Base-by-base conservation (phyloP, 768 basidiomycete genomes). In the Obba rivulosa region DNA sequence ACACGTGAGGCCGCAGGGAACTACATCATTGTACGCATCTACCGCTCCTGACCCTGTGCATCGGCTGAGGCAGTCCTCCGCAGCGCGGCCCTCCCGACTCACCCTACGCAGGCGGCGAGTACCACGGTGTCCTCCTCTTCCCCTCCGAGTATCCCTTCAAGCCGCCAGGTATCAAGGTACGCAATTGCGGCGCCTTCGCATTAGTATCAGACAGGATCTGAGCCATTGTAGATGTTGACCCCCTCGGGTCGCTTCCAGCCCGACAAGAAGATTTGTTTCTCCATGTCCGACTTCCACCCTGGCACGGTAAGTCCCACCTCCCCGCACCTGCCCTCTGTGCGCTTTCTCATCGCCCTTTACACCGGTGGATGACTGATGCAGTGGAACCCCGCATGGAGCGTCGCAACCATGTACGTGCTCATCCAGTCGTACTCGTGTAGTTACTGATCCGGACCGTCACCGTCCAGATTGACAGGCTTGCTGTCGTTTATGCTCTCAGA, bases 311-410 rank as follows among this genome's bases (percentile, higher is more conserved):
- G 87, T 78, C 4, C 9, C 31, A 31, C 34, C n/a, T 38, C 17
- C 20, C 16, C n/a, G n/a, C n/a, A n/a, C n/a, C n/a, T n/a, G 18
- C 41, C 52, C 42, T 37, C 34, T 22, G 24, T 18, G 13, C 11
- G 21, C 21, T 10, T 36, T 16, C 22, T 45, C 4, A 24, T 38
- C 20, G 11, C 17, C 3, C 8, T 2, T 40, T 25, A 7, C 16
- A 45, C 22, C 37, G 34, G 18, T 36, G 9, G 17, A 25, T 28
- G 13, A 34, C 25, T 24, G 16, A 2, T 13, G 13, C 51, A 92
- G 87, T 93, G 92, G 92, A 93, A 93, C 65, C 92, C 92, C 5
- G 89, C 92, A 1, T 95, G 92, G 92, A 91, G 87, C 59, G 90
- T 94, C 10, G 86, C 89, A 18, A 95, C 92, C 11, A 95, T 95